Evolutionary conservation across 441 rosid species (phyloP), one percentile per base, ranked within the genome.

Genomic region (Sinapis alba): DNA sequence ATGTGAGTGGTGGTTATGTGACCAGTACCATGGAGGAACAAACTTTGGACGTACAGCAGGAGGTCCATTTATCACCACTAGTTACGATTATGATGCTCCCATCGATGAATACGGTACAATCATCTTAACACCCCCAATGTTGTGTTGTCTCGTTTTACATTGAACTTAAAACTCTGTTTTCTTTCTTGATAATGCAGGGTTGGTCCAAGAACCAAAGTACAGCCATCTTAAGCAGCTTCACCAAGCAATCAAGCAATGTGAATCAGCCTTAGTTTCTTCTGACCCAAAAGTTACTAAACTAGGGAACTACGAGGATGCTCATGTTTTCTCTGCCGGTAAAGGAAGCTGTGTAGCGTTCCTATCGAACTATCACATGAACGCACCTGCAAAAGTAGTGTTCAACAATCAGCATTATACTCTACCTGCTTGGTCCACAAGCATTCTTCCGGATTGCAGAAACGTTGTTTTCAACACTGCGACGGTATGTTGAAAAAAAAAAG

Each of bases 21-120:
- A 78, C 76, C 76, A 94, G 99, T 94, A 90, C 70, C 99, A 95
- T 75, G 98, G 98, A 56, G 99, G 99, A 79, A 95, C 99, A 65
- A 95, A 95, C 85, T 95, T 95, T 83, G 99, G 97, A 16, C 91
- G 99, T 26, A 88, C 96, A 16, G 88, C 99, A 67, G 99, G 99
- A 56, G 99, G 99, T 59, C 98, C 99, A 19, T 92, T 95, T 78
- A 88, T 95, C 71, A 88, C 99, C 7, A 92, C 97, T 53, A 92
- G 98, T 83, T 95, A 95, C 45, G 99, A 95, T 79, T 95, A 95
- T 68, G 99, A 94, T 82, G 98, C 99, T 64, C 98, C 99, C n/a
- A 79, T 94, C 4, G 99, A 94, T 81, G 99, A 94, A 86, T 95
- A 90, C 79, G 99, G 99, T 94, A 83, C 18, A 10, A 0, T 10